These are phyloP conservation scores for Oxyria digyna DNA, from an alignment of 148 eudicot genomes.

Conservation along the genomic window DNA sequence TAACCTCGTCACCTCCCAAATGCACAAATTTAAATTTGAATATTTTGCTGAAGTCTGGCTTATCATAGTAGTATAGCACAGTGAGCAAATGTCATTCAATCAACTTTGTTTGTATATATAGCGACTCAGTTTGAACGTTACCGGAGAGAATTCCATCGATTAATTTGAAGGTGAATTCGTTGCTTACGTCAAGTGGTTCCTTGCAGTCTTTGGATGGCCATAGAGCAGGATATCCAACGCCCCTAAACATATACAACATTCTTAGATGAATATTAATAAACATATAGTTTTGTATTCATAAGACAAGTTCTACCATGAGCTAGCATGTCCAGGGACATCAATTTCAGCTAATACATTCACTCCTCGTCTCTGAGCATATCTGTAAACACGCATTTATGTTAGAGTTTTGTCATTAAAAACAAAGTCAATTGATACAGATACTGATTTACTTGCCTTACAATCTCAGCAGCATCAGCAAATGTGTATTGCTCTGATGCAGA, in stretches of 20 bases:
- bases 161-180: constrained; percentile 72
- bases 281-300: neutral
- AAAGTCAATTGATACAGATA: too few relatives aligned
- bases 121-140: constrained; percentile 3
- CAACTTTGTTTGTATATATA: neutral
- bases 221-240: constrained; percentile 57
- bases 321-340: constrained; percentile 95
- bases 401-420: constrained; percentile 5
- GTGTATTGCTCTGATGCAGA: constrained; percentile 69
- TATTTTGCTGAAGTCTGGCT: constrained; percentile 85
- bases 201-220: constrained; percentile 74
- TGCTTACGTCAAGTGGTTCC: constrained; percentile 95
- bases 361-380: constrained; percentile 77
- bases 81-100: neutral
- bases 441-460: constrained; percentile 61
- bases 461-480: constrained; percentile 62
- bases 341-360: constrained; percentile 85
- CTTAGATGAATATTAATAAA: neutral
- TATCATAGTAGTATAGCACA: constrained; percentile 10
- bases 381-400: too few relatives aligned
- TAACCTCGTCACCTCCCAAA: constrained; percentile 95
- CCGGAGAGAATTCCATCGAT: constrained; percentile 91
- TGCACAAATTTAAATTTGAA: constrained; percentile 76
- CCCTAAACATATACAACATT: constrained; percentile 37
- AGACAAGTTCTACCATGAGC: constrained; percentile 69